A percentile compares a stretch with the other conserved stretches of the same genome.
These are phyloP conservation scores for Zymoseptoria crescenta DNA, from an alignment of 2,329 filamentous ascomycete genomes.

Conservation along the genomic window DNA sequence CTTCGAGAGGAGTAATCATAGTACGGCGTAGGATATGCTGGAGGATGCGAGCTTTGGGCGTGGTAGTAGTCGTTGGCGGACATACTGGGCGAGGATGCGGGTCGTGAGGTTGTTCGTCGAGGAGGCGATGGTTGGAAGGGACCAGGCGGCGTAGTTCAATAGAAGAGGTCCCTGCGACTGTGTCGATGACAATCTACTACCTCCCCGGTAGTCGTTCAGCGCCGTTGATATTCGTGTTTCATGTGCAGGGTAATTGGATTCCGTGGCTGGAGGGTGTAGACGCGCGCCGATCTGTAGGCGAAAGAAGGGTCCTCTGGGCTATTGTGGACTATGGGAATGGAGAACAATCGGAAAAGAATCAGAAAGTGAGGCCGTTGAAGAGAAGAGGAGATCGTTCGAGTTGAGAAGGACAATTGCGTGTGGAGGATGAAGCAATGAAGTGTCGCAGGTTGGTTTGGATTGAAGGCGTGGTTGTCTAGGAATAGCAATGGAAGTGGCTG, in stretches of 20 bases:
- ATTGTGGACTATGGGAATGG: background rate
- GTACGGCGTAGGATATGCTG: constrained; percentile 26
- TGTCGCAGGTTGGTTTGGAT: background rate
- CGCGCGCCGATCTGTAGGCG: background rate
- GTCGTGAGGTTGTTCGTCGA: too few relatives aligned
- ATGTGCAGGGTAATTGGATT: background rate
- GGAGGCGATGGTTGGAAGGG: too few relatives aligned
- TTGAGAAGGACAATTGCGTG: background rate
- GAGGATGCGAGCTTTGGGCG: constrained; percentile 30
- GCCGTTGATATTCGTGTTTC: background rate
- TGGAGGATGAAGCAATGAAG: background rate
- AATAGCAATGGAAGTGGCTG: too few relatives aligned
- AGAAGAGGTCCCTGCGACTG: background rate
- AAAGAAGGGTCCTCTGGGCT: background rate
- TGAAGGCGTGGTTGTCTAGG: too few relatives aligned
- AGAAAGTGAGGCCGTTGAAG: background rate
- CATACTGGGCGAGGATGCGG: constrained; percentile 5
- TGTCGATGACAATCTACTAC: too few relatives aligned
- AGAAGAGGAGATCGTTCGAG: background rate
- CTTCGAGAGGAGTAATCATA: constrained; percentile 40
- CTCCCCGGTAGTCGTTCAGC: background rate
- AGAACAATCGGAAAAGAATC: background rate
- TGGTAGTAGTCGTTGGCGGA: constrained; percentile 46
- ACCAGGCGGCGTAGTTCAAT: background rate
- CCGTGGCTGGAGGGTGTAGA: background rate